These are phyloP conservation scores for Bipolaris gigantea DNA, from an alignment of 2,329 filamentous ascomycete genomes.

Conservation along the genomic window DNA sequence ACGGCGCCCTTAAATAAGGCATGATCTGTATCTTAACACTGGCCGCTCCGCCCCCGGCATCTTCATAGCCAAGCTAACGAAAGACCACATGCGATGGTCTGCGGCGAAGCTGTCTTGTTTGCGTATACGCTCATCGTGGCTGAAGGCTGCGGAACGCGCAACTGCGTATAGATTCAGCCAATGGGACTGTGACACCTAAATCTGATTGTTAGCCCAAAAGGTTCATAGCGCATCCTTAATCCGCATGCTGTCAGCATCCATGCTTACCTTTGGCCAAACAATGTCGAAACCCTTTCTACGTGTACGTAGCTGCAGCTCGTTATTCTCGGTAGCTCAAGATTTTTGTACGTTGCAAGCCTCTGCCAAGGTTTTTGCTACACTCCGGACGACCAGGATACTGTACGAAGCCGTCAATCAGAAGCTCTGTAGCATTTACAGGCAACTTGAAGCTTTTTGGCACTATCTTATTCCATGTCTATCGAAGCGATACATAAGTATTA, in stretches of 20 bases:
- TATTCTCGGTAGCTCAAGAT: not conserved
- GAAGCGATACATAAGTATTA: no score
- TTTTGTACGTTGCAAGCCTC: not conserved
- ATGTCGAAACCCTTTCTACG: not conserved
- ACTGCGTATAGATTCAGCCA: conserved; percentile 3
- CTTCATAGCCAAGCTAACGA: not conserved
- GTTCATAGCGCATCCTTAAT: not conserved
- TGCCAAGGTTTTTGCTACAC: not conserved
- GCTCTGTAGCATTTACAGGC: not conserved
- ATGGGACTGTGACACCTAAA: conserved; percentile 1
- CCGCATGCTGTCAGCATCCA: not conserved
- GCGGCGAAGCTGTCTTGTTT: conserved; percentile 1
- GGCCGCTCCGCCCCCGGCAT: not conserved
- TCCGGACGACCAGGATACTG: not conserved
- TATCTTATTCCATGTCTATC: not conserved
- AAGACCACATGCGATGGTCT: not conserved
- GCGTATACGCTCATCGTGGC: conserved; percentile 5
- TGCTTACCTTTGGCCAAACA: not conserved
- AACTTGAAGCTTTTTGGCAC: not conserved
- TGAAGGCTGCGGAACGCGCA: conserved; percentile 1
- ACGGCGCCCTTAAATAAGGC: not conserved
- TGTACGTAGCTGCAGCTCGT: not conserved
- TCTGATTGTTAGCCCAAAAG: not conserved
- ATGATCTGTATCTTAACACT: not conserved
- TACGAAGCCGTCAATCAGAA: no score